Evolutionary conservation across 75 land plant species (phyloP), one percentile per base, ranked within the genome.

Genomic region (Sequoiadendron giganteum): DNA sequence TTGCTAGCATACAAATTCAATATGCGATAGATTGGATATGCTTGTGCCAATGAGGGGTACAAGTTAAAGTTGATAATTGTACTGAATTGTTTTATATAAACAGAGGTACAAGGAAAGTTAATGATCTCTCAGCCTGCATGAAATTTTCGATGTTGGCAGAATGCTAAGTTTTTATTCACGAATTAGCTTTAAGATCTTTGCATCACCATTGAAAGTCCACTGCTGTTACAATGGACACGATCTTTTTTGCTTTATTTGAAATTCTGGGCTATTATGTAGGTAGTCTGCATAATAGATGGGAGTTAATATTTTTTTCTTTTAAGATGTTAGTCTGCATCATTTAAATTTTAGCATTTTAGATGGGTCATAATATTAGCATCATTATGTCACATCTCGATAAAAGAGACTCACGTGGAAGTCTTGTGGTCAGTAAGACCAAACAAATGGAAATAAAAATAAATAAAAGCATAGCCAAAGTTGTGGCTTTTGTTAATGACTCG

Each of bases 31-130:
- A 28, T 82, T 43, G 88, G 52, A 78, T 83, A 21, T 32, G 40
- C 87, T 78, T 45, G 75, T 39, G 19, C n/a, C 85, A 49, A 87
- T 52, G 86, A 34, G 77, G 77, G 70, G 38, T 34, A 75, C 39
- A 2, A 10, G 15, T 75, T 34, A 34, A 34, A 30, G 77, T 34
- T 34, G 39, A 34, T 34, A 34, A 32, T 34, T 75, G 77, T 34
- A 75, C 2, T 75, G 38, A 10, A 75, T 11, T 32, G 10, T 75
- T 75, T 25, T 34, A 3, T 34, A 75, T 10, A 34, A 34, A 32
- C n/a, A 28, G 30, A 72, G 36, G 38, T 32, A 34, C 77, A 75
- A 34, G 3, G 14, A 72, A 34, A 75, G 77, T 75, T 34, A 75
- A 30, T 75, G 77, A 34, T 10, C 34, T 75, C 39, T 75, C 77